Percentiles rank a stretch among this genome's conserved stretches.
phyloP scores from a whole-genome alignment of 2,329 filamentous ascomycete species.

The Colletotrichum somersetense region DNA sequence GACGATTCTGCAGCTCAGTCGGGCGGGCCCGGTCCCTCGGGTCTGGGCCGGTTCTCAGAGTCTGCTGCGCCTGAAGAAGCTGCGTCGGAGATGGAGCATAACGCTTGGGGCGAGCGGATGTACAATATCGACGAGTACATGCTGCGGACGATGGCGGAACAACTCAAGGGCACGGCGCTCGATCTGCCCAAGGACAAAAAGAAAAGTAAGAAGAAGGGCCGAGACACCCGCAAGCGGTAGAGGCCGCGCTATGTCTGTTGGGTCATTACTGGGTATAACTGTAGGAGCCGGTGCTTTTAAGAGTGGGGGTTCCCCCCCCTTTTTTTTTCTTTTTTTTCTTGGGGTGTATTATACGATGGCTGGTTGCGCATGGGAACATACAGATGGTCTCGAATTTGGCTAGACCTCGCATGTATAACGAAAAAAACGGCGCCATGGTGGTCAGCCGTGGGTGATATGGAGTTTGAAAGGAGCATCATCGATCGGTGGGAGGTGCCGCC shows the following conservation, averaged over 20 bases:
- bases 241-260: background rate
- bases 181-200: slow-evolving; percentile 76
- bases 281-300: background rate
- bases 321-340: background rate
- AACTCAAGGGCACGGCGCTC: slow-evolving; percentile 69
- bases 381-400: slow-evolving; percentile 17
- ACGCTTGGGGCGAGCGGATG: slow-evolving; percentile 70
- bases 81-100: slow-evolving; percentile 62
- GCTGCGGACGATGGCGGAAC: slow-evolving; percentile 74
- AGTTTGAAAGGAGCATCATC: slow-evolving; percentile 14
- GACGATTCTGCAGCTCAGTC: slow-evolving; percentile 52
- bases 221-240: slow-evolving; percentile 67
- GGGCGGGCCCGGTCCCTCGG: slow-evolving; percentile 48
- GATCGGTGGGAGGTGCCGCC: background rate
- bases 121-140: slow-evolving; percentile 81
- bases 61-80: slow-evolving; percentile 52
- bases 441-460: slow-evolving; percentile 24
- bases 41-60: slow-evolving; percentile 55
- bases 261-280: background rate
- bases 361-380: slow-evolving; percentile 5
- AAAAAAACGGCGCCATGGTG: slow-evolving; percentile 20
- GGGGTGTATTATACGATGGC: slow-evolving; percentile 26
- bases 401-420: slow-evolving; percentile 34
- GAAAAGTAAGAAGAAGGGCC: slow-evolving; percentile 70
- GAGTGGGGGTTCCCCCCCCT: background rate